Conservation (phyloP, 805 yeast genomes). For the Alloascoidea hylecoeti region DNA sequence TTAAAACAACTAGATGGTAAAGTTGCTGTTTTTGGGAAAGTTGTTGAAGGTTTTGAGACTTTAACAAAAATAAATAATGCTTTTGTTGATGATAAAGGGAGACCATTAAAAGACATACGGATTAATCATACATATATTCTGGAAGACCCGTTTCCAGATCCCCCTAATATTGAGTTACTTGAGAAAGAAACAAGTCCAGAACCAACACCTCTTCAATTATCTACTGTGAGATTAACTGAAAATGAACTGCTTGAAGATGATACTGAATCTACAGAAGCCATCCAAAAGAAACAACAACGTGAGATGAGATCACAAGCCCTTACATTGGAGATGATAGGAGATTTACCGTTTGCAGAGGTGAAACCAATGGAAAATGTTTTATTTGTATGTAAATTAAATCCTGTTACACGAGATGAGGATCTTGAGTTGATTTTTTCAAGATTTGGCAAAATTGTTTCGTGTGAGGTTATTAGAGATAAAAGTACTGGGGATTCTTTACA, state of each 20-base stretch:
- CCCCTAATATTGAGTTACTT: constrained; percentile 10
- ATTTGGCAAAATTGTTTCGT: constrained; percentile 38
- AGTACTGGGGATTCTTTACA: constrained; percentile 33
- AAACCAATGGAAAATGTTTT: constrained; percentile 48
- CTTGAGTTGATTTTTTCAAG: constrained; percentile 40
- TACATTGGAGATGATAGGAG: constrained; percentile 51
- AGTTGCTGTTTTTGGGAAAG: constrained; percentile 28
- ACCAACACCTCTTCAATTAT: constrained; percentile 20
- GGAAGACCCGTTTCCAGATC: constrained; percentile 38
- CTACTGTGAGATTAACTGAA: constrained; percentile 14
- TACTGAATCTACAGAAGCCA: constrained; percentile 11
- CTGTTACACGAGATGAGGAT: constrained; percentile 45
- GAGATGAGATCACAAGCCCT: constrained; percentile 39
- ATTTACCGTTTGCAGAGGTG: constrained; percentile 39
- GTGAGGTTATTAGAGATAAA: constrained; percentile 36
- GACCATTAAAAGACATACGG: constrained; percentile 35
- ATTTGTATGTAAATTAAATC: constrained; percentile 51
- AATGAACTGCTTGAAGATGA: constrained; percentile 9
- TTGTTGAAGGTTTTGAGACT: constrained; percentile 32
- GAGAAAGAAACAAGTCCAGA: constrained; percentile 20
- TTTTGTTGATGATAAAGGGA: constrained; percentile 20
- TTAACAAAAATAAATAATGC: constrained; percentile 28
- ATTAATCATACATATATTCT: constrained; percentile 35
- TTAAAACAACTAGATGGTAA: constrained; percentile 12
- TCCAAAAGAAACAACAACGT: constrained; percentile 14